phyloP scores from a whole-genome alignment of 2,329 filamentous ascomycete genomes.

The Leptographium galeiforme region DNA sequence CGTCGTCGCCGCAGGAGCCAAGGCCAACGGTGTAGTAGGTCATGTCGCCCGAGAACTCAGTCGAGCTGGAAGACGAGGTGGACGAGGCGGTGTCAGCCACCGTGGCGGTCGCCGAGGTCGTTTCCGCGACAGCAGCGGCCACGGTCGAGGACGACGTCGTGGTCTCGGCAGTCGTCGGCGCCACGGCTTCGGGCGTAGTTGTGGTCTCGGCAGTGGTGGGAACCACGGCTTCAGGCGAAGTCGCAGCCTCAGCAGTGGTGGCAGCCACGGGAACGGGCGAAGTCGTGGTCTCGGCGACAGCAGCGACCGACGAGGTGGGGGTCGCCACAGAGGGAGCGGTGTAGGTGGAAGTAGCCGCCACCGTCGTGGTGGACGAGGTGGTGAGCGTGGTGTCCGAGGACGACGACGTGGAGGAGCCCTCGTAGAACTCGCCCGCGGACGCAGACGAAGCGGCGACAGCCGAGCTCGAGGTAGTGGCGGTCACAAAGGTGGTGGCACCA shows the following conservation, averaged over 20 bases:
- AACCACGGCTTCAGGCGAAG: not conserved
- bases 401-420: slow-evolving; percentile 13
- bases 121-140: slow-evolving; percentile 4
- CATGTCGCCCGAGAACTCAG: slow-evolving; percentile 42
- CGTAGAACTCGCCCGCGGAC: slow-evolving; percentile 20
- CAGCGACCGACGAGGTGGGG: not conserved
- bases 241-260: not conserved
- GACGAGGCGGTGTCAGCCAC: slow-evolving; percentile 11
- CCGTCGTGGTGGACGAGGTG: slow-evolving; percentile 5
- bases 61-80: slow-evolving; percentile 14
- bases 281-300: not conserved
- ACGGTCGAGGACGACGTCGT: slow-evolving; percentile 1
- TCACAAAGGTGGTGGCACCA: slow-evolving; percentile 12
- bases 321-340: not conserved
- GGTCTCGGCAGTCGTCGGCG: not conserved
- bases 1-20: slow-evolving; percentile 54
- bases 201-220: not conserved
- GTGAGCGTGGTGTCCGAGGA: not conserved
- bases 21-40: slow-evolving; percentile 63
- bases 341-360: not conserved
- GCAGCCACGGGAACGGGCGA: slow-evolving; percentile 4
- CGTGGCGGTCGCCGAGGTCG: not conserved
- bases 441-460: slow-evolving; percentile 10
- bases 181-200: slow-evolving; percentile 2
- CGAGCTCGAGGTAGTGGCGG: slow-evolving; percentile 6